A percentile compares a stretch with the other conserved stretches of the same genome.
These are phyloP conservation scores for Venturia asperata DNA, from an alignment of 2,329 filamentous ascomycete genomes.

Conservation along the genomic window DNA sequence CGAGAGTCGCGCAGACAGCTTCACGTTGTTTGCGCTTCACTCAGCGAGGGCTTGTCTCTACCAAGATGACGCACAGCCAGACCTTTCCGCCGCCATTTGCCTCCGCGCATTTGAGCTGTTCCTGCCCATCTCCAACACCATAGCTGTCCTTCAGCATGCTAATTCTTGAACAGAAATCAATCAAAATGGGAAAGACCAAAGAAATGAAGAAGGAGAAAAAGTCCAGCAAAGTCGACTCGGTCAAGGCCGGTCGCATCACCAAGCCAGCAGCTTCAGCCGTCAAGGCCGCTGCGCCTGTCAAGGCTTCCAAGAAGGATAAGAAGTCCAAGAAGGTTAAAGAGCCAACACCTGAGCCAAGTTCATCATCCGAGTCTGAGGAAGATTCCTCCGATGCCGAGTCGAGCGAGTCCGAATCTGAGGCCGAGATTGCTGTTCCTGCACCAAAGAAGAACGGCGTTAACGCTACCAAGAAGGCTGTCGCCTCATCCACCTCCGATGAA, in stretches of 20 bases:
- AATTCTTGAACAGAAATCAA: constrained; percentile 4
- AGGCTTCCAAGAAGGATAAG: constrained; percentile 42
- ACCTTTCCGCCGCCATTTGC: constrained; percentile 11
- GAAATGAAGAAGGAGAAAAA: constrained; percentile 55
- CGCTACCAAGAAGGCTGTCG: constrained; percentile 25
- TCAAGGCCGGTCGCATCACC: constrained; percentile 60
- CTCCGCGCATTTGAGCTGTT: constrained; percentile 9
- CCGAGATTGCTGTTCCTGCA: constrained; percentile 24
- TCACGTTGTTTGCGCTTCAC: background rate
- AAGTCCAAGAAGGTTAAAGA: constrained; percentile 45
- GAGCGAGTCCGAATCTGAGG: constrained; percentile 33
- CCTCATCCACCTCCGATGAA: constrained; percentile 22
- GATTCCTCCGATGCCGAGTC: constrained; percentile 25
- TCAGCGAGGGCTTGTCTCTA: constrained; percentile 7
- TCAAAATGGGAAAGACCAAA: constrained; percentile 15
- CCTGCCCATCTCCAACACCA: background rate
- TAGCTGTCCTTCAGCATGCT: constrained; percentile 5
- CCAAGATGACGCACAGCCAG: background rate
- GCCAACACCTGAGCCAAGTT: constrained; percentile 40
- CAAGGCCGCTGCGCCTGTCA: constrained; percentile 61
- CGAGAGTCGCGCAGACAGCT: constrained; percentile 1
- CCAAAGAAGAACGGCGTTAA: constrained; percentile 30
- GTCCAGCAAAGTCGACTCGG: constrained; percentile 44
- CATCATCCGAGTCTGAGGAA: constrained; percentile 19
- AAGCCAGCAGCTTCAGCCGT: constrained; percentile 61